phyloP scores from a whole-genome alignment of 495 filamentous ascomycete genomes.

The Hyaloscypha variabilis region DNA sequence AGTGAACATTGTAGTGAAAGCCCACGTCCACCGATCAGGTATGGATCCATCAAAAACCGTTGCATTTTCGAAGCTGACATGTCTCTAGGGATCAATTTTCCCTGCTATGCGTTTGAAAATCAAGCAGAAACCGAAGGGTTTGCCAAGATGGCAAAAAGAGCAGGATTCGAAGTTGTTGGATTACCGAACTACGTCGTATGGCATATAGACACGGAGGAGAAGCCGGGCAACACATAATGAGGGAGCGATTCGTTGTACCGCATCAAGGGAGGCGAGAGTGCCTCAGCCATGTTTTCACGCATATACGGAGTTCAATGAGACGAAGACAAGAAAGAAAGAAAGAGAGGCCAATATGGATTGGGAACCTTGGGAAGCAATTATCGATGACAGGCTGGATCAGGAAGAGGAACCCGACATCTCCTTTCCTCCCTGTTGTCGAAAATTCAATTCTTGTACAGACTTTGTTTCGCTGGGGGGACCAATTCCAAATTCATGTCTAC shows the following conservation, averaged over 20 bases:
- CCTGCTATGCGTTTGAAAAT: slow-evolving; percentile 96
- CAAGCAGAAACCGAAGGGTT: slow-evolving; percentile 99
- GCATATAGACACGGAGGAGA: slow-evolving; percentile 99
- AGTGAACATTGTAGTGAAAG: slow-evolving; percentile 96
- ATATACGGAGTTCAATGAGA: slow-evolving; percentile 34
- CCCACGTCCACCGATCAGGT: slow-evolving; percentile 95
- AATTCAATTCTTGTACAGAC: slow-evolving; percentile 18
- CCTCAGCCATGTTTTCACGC: slow-evolving; percentile 30
- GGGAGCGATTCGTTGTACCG: slow-evolving; percentile 14
- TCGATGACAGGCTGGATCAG: slow-evolving; percentile 27
- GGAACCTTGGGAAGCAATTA: slow-evolving; percentile 22
- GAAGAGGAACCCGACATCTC: slow-evolving; percentile 11
- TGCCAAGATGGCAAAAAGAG: slow-evolving; percentile 97
- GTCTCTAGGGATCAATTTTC: slow-evolving; percentile 90
- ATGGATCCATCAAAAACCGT: slow-evolving; percentile 24
- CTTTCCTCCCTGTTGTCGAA: slow-evolving; percentile 21
- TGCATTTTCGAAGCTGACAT: background rate
- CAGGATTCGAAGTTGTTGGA: slow-evolving; percentile 89
- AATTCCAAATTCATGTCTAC: no score
- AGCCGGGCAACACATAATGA: slow-evolving; percentile 69
- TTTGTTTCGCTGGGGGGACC: no score
- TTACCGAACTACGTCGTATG: slow-evolving; percentile 98
- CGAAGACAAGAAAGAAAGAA: slow-evolving; percentile 15
- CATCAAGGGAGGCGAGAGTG: slow-evolving; percentile 15
- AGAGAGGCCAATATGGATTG: slow-evolving; percentile 7